Conservation (phyloP, 1,284 basidiomycete genomes). For the Pholiota adiposa region DNA sequence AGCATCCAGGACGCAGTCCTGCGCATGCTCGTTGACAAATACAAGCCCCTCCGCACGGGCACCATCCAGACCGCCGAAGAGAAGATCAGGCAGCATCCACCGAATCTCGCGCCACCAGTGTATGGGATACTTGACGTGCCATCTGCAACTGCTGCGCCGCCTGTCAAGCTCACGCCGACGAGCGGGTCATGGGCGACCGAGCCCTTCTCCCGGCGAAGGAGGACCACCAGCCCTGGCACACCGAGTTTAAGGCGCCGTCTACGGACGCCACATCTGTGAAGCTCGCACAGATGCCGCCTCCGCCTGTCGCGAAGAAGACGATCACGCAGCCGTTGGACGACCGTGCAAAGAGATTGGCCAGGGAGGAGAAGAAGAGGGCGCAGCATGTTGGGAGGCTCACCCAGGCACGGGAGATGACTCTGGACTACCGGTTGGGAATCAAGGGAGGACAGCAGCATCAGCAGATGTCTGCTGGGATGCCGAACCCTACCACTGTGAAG, state of each 20-base stretch:
- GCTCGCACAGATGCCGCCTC: conserved; percentile 47
- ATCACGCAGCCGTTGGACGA: conserved; percentile 44
- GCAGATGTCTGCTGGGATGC: conserved; percentile 36
- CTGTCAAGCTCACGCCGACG: conserved; percentile 15
- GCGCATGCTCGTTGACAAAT: conserved; percentile 86
- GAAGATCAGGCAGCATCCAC: conserved; percentile 56
- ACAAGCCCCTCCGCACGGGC: conserved; percentile 76
- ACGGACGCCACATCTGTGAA: conserved; percentile 58
- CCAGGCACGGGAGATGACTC: conserved; percentile 68
- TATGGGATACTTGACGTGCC: neutral
- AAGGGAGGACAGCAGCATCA: conserved; percentile 30
- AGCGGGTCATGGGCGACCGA: conserved; percentile 47
- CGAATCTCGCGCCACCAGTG: conserved; percentile 16
- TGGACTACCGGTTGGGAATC: conserved; percentile 75
- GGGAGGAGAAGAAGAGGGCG: conserved; percentile 55
- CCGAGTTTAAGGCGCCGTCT: conserved; percentile 64
- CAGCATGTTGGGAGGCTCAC: conserved; percentile 62
- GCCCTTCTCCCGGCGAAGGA: conserved; percentile 56
- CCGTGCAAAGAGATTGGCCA: conserved; percentile 51
- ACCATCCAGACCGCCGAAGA: conserved; percentile 73
- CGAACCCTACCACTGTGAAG: conserved; percentile 66
- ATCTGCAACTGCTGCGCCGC: neutral
- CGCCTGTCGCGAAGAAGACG: conserved; percentile 28
- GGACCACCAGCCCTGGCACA: conserved; percentile 72
- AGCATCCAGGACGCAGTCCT: conserved; percentile 73